Evolutionary conservation across 2,329 filamentous ascomycete genomes (phyloP).

Genomic region (Talaromyces atroroseus): DNA sequence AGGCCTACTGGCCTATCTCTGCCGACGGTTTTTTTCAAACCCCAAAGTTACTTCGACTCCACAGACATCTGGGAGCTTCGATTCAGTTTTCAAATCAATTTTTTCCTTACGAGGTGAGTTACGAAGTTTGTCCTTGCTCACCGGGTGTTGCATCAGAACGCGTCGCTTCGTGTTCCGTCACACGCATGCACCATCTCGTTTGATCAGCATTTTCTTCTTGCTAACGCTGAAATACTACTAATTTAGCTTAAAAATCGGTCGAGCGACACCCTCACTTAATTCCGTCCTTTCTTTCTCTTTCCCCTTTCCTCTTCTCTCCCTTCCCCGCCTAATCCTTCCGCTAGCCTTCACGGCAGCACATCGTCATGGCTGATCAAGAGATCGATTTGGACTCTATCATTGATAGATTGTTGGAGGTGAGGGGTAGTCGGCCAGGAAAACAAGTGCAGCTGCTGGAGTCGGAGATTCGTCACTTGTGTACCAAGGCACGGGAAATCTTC

Average conservation of each 20-base stretch:
- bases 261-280: not conserved
- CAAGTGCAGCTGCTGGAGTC: constrained; percentile 95
- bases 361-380: constrained; percentile 69
- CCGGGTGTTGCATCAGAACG: not conserved
- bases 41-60: not conserved
- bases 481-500: constrained; percentile 98
- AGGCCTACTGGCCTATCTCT: constrained; percentile 10
- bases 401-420: constrained; percentile 93
- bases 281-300: constrained; percentile 14
- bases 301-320: constrained; percentile 23
- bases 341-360: constrained; percentile 32
- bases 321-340: constrained; percentile 18
- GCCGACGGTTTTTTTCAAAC: not conserved
- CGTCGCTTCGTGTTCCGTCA: not conserved
- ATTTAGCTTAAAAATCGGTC: not conserved
- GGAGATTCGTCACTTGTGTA: constrained; percentile 95
- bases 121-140: not conserved
- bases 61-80: constrained; percentile 4
- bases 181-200: not conserved
- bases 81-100: not conserved
- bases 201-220: not conserved
- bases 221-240: not conserved
- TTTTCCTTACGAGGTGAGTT: not conserved
- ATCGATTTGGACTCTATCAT: constrained; percentile 99
- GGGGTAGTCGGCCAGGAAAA: constrained; percentile 95